Percentiles rank a stretch among this genome's conserved stretches.
Evolutionary conservation across 1,284 basidiomycete genomes (phyloP).

Genomic region (Trichosporon asahii): DNA sequence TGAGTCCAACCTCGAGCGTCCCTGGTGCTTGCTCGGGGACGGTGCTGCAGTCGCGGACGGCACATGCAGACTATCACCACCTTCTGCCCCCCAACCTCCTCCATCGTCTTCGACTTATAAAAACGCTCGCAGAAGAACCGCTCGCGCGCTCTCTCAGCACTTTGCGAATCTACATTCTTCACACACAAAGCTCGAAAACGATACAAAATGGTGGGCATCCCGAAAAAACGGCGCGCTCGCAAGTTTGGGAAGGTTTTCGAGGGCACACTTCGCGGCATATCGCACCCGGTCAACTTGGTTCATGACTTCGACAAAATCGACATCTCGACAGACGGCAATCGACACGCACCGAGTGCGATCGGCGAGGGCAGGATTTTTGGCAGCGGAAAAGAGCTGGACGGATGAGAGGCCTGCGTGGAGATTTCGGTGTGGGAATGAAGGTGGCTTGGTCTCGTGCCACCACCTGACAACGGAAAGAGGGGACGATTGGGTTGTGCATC

Average conservation of each 20-base stretch:
- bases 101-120: conserved; percentile 7
- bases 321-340: not conserved
- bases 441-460: conserved; percentile 7
- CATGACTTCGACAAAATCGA: not conserved
- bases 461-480: not conserved
- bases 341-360: not conserved
- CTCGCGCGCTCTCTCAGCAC: conserved; percentile 9
- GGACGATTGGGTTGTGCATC: not conserved
- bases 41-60: not conserved
- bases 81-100: not conserved
- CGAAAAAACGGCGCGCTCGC: not conserved
- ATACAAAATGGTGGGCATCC: conserved; percentile 10
- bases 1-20: not conserved
- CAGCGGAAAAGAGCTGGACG: not conserved
- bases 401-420: not conserved
- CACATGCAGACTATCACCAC: conserved; percentile 4
- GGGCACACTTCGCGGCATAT: not conserved
- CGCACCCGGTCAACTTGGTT: not conserved
- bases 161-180: not conserved
- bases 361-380: not conserved
- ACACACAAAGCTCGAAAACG: conserved; percentile 11
- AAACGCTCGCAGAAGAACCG: conserved; percentile 10
- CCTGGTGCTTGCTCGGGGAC: not conserved
- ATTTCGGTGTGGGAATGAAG: not conserved
- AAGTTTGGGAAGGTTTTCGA: not conserved